A percentile compares a stretch with the other conserved stretches of the same genome.
Evolutionary conservation across 2,329 filamentous ascomycete species (phyloP).

Genomic region (Fusarium guadeloupense): DNA sequence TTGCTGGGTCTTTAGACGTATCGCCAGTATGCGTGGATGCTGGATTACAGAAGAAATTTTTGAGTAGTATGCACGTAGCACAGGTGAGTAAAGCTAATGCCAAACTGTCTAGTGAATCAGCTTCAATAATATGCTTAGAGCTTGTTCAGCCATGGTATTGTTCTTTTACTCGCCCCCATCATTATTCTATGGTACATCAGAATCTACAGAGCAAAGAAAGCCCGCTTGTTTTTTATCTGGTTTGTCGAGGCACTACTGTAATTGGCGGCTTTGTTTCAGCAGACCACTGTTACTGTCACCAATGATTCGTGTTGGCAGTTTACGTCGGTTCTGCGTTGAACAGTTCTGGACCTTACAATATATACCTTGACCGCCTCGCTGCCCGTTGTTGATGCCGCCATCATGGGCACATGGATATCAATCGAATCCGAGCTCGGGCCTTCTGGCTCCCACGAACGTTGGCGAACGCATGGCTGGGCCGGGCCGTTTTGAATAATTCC

Average conservation of each 20-base stretch:
- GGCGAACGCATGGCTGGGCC: conserved; percentile 22
- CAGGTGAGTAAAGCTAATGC: background rate
- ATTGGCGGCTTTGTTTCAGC: conserved; percentile 12
- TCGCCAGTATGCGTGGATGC: conserved; percentile 10
- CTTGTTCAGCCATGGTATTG: background rate
- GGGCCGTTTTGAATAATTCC: conserved; percentile 16
- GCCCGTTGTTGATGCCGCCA: conserved; percentile 18
- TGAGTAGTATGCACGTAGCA: conserved; percentile 31
- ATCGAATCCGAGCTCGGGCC: conserved; percentile 22
- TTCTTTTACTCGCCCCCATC: conserved; percentile 14
- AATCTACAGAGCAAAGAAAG: conserved; percentile 21
- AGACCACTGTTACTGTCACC: conserved; percentile 20
- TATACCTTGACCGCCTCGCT: conserved; percentile 20
- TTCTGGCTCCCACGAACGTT: conserved; percentile 15
- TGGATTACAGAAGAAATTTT: conserved; percentile 10
- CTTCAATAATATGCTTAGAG: rapidly evolving
- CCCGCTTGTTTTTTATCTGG: conserved; percentile 24
- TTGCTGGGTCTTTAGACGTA: conserved; percentile 13
- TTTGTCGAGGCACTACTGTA: conserved; percentile 18
- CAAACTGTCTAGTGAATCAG: too few species aligned
- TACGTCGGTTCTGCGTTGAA: conserved; percentile 22
- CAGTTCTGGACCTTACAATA: conserved; percentile 16
- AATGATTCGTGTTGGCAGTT: conserved; percentile 27
- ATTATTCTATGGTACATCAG: conserved; percentile 22
- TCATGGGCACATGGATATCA: conserved; percentile 23